Evolutionary conservation across 495 filamentous ascomycete species (phyloP), one percentile per base, ranked within the genome.

Genomic region (Cetradonia linearis): DNA sequence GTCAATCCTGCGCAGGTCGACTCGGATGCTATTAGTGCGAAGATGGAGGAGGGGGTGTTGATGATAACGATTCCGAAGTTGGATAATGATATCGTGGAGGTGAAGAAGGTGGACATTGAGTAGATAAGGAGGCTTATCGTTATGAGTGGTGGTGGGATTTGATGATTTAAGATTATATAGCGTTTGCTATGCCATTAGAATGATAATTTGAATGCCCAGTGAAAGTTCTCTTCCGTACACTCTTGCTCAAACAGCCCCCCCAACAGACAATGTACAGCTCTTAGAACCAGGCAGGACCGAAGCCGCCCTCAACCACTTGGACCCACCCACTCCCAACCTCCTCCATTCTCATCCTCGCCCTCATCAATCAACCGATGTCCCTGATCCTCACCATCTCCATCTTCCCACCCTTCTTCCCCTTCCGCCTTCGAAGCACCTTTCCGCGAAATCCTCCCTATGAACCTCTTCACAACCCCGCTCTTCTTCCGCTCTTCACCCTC

Each of bases 31-130:
- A 91, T 91, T 68, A 79, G 74, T 2, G 89, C 88, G 3, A 90
- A 82, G 69, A 70, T 89, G 70, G 82, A 86, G 64, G 81, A 87
- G 70, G 83, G 88, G 63, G 72, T 89, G 28, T 69, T 89, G 55
- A 74, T 72, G 58, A 75, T 89, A n/a, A 79, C 73, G 25, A 77
- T 92, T 13, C 87, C 86, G 3, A 90, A 91, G 74, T 69, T 72
- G 18, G 81, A 85, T 27, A 65, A 56, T 33, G 69, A 70, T 30
- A 69, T 65, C 50, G 69, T 71, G 16, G 68, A 70, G 20, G 69
- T 71, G 27, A 71, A 67, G 64, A 70, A 70, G 62, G 69, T 71
- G n/a, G 69, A 71, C 55, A 70, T 71, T 52, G 68, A 71, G 61
- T 71, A 67, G 58, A 57, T 50, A 10, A 6, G 13, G 28, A 14